Evolutionary conservation across 73 alveolate genomes (phyloP).

Genomic region (Paramecium caudatum): DNA sequence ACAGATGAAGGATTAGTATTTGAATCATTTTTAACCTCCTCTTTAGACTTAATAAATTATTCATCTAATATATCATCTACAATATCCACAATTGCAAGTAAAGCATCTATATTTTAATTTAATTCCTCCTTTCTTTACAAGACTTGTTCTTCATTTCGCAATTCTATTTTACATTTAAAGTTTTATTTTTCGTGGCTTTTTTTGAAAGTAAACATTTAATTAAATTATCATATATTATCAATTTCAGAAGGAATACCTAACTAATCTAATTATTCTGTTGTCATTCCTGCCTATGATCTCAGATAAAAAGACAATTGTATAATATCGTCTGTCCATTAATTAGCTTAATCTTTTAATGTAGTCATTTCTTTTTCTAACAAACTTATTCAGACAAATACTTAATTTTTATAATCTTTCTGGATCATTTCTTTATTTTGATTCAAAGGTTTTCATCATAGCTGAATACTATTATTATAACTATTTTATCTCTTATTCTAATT

Average conservation of each 20-base stretch:
- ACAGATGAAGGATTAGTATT: not conserved
- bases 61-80: conserved; percentile 3
- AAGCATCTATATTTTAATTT: not conserved
- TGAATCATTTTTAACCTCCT: not conserved
- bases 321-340: conserved; percentile 45
- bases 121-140: not conserved
- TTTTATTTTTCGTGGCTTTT: too few species aligned
- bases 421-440: conserved; percentile 8
- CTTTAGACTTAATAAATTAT: not conserved
- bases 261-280: conserved; percentile 10
- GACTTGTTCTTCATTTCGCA: not conserved
- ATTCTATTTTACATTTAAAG: too few species aligned
- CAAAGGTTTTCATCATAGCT: not conserved
- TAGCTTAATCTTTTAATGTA: not conserved
- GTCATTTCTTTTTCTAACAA: not conserved
- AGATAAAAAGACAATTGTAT: conserved; percentile 7
- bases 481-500: conserved; percentile 26
- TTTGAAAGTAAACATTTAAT: not conserved
- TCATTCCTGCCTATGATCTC: conserved; percentile 36
- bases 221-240: not conserved
- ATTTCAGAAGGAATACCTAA: conserved; percentile 37
- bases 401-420: conserved; percentile 17
- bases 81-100: not conserved
- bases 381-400: not conserved
- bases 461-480: not conserved